phyloP scores from a whole-genome alignment of 208 protist species.

The Leptomonas seymouri region DNA sequence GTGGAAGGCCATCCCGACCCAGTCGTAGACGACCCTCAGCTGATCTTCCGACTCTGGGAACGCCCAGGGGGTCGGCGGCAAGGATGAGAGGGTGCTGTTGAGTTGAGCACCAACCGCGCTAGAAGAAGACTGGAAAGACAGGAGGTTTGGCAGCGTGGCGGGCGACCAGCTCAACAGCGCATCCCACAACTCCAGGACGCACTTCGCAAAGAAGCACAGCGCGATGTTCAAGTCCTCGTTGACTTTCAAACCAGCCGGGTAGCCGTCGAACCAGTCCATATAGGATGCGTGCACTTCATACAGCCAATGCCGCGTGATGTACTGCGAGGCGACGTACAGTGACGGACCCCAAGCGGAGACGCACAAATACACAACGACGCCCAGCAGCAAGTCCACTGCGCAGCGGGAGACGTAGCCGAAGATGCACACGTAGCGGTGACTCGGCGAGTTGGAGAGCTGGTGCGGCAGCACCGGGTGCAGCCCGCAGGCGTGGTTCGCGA shows the following conservation, averaged over 20 bases:
- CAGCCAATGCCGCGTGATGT: constrained; percentile 57
- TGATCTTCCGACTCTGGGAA: constrained; percentile 19
- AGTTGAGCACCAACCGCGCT: too few species aligned
- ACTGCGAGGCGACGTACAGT: constrained; percentile 42
- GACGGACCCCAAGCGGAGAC: constrained; percentile 49
- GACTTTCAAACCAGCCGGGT: constrained; percentile 94
- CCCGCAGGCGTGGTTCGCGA: constrained; percentile 58
- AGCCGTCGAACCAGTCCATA: constrained; percentile 93
- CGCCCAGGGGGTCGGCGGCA: not conserved
- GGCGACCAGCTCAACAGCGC: constrained; percentile 41
- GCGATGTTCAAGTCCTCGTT: constrained; percentile 93
- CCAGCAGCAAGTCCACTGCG: constrained; percentile 74
- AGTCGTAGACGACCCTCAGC: constrained; percentile 48
- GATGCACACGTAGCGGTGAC: constrained; percentile 53
- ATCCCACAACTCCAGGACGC: constrained; percentile 76
- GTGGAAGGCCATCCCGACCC: constrained; percentile 59
- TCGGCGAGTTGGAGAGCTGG: constrained; percentile 28
- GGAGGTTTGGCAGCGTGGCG: constrained; percentile 26
- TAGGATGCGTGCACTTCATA: constrained; percentile 83
- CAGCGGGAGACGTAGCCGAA: constrained; percentile 58
- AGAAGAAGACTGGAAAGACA: constrained; percentile 16
- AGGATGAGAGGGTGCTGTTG: not conserved
- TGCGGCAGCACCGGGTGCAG: constrained; percentile 82
- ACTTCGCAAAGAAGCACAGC: constrained; percentile 79
- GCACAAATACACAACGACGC: constrained; percentile 50